Conservation (phyloP, 495 filamentous ascomycete species). For the Neurospora sp. region DNA sequence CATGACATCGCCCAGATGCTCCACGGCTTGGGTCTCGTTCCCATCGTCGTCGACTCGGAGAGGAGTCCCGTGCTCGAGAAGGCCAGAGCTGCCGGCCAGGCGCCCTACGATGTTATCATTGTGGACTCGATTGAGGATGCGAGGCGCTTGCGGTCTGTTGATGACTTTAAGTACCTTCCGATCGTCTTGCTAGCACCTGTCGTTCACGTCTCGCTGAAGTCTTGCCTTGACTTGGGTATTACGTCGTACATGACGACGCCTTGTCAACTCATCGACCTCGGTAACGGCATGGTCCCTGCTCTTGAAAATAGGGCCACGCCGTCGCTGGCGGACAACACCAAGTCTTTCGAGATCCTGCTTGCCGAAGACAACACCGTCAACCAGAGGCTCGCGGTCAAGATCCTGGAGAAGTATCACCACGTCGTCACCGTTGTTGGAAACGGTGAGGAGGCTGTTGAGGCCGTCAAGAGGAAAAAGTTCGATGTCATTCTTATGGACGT, state of each 20-base stretch:
- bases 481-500: conserved; percentile 99
- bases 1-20: conserved; percentile 73
- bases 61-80: conserved; percentile 33
- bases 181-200: conserved; percentile 87
- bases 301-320: conserved; percentile 89
- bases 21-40: conserved; percentile 64
- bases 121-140: conserved; percentile 92
- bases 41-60: conserved; percentile 69
- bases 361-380: conserved; percentile 98
- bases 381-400: conserved; percentile 91
- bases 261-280: conserved; percentile 88
- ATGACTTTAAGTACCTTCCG: conserved; percentile 96
- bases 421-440: conserved; percentile 94
- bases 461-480: conserved; percentile 79
- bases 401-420: conserved; percentile 96
- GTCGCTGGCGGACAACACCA: conserved; percentile 84
- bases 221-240: conserved; percentile 90
- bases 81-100: conserved; percentile 46
- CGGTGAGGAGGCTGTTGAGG: conserved; percentile 82
- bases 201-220: conserved; percentile 88
- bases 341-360: conserved; percentile 90
- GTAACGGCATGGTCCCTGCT: conserved; percentile 97
- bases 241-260: conserved; percentile 99
- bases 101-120: conserved; percentile 87
- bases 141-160: conserved; percentile 68